Evolutionary conservation across 2,329 filamentous ascomycete genomes (phyloP).

Genomic region (Fusarium verticillioides): DNA sequence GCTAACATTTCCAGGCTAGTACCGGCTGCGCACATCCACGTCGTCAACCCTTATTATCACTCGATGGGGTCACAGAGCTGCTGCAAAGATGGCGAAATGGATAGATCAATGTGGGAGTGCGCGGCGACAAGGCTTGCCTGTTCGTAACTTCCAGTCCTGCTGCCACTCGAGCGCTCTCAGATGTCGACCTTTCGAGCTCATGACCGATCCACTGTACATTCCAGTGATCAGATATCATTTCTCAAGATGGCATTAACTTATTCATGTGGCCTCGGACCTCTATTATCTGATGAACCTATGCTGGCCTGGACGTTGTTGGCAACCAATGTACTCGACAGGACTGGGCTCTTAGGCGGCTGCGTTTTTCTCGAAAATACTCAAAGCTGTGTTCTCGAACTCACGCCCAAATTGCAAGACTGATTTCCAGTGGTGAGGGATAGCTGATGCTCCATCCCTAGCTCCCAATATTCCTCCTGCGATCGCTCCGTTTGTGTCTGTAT

Average conservation of each 20-base stretch:
- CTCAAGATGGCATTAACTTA: not conserved
- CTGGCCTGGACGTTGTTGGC: not conserved
- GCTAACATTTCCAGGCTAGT: not conserved
- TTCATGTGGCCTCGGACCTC: no score
- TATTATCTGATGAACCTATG: not conserved
- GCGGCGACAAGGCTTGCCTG: not conserved
- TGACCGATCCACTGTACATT: not conserved
- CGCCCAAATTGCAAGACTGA: slow-evolving; percentile 52
- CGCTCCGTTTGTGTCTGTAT: slow-evolving; percentile 60
- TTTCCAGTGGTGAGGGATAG: slow-evolving; percentile 56
- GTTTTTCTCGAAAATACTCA: not conserved
- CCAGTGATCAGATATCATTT: not conserved
- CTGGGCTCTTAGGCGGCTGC: not conserved
- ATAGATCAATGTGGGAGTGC: not conserved
- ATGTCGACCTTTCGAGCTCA: not conserved
- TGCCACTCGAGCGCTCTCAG: not conserved
- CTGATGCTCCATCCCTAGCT: slow-evolving; percentile 55
- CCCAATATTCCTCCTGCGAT: slow-evolving; percentile 59
- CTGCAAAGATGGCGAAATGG: no score
- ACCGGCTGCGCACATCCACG: not conserved
- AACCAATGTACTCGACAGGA: not conserved
- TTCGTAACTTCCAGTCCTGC: not conserved
- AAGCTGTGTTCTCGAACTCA: slow-evolving; percentile 47
- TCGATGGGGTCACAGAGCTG: not conserved
- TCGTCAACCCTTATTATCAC: not conserved